Evolutionary conservation across 2,329 filamentous ascomycete genomes (phyloP), one percentile per base, ranked within the genome.

Genomic region (Elsinoe batatas): DNA sequence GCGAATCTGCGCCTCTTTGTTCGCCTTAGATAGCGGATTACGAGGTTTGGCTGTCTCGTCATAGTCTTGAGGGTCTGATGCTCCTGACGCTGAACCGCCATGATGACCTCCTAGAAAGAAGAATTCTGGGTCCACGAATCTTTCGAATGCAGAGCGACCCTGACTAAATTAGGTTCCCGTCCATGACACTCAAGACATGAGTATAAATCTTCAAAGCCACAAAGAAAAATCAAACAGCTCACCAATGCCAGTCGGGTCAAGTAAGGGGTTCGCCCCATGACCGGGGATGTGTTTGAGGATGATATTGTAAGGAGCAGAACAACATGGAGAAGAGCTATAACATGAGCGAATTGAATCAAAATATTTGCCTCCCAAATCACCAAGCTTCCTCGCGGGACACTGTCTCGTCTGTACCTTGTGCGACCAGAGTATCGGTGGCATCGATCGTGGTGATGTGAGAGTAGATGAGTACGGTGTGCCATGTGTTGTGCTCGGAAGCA

Each of bases 1-100:
- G 53, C 70, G 67, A 53, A 74, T 67, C 36, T 74, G 64, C 26
- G 64, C 65, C 33, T 70, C 66, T 33, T 71, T 71, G 54, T 71
- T 68, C 5, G 67, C 65, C 26, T 68, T 69, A 10, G 71, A 69
- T 35, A 64, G 62, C 10, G 71, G 68, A 53, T 74, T 75, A 61
- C 70, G 63, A 3, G 74, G 73, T 38, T 71, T 69, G 15, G 73
- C 74, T 57, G 71, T 71, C 37, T 68, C 63, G 59, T 77, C 72
- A 57, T 75, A 76, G 36, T 69, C 64, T 57, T 75, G 74, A 30
- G 18, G 40, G 20, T 38, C 26, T 30, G 26, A 30, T 30, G 26
- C 26, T 30, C 26, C 26, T 5, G 26, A 7, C 26, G 26, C 4
- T 37, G 17, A 36, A 37, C 22, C 33, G 18, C 47, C 36, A 62